Evolutionary conservation across 2,329 filamentous ascomycete genomes (phyloP).

Genomic region (Coniochaeta pulveracea): DNA sequence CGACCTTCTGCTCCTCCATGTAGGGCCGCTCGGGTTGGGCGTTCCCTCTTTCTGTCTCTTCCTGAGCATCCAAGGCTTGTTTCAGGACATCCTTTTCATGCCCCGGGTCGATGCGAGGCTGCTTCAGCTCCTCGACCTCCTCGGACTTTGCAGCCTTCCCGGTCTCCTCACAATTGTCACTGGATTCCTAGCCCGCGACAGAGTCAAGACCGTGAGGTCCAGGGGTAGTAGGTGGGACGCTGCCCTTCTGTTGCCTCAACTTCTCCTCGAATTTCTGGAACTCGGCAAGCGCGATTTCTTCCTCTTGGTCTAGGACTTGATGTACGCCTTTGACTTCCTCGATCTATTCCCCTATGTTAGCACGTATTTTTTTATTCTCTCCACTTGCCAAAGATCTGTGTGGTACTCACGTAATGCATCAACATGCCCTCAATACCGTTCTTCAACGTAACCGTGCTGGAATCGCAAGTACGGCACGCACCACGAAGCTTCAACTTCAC

Average conservation of each 20-base stretch:
- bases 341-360: constrained; percentile 49
- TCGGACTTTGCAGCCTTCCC: too few relatives aligned
- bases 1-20: too few relatives aligned
- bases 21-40: too few relatives aligned
- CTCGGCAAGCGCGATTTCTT: constrained; percentile 75
- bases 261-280: constrained; percentile 95
- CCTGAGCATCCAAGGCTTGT: too few relatives aligned
- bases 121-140: too few relatives aligned
- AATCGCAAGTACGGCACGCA: constrained; percentile 92
- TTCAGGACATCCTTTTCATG: too few relatives aligned
- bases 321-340: constrained; percentile 91
- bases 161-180: too few relatives aligned
- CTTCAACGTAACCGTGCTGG: constrained; percentile 90
- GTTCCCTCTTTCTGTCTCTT: too few relatives aligned
- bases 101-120: too few relatives aligned
- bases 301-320: constrained; percentile 84
- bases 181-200: constrained; percentile 18
- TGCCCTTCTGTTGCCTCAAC: constrained; percentile 41
- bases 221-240: constrained; percentile 23
- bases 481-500: constrained; percentile 83
- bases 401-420: constrained; percentile 74
- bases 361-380: not conserved
- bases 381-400: not conserved
- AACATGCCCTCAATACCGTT: constrained; percentile 98
- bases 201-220: constrained; percentile 27